A percentile compares a stretch with the other conserved stretches of the same genome.
These are phyloP conservation scores for Aspergillus neotritici DNA, from an alignment of 2,329 filamentous ascomycete genomes.

Conservation along the genomic window DNA sequence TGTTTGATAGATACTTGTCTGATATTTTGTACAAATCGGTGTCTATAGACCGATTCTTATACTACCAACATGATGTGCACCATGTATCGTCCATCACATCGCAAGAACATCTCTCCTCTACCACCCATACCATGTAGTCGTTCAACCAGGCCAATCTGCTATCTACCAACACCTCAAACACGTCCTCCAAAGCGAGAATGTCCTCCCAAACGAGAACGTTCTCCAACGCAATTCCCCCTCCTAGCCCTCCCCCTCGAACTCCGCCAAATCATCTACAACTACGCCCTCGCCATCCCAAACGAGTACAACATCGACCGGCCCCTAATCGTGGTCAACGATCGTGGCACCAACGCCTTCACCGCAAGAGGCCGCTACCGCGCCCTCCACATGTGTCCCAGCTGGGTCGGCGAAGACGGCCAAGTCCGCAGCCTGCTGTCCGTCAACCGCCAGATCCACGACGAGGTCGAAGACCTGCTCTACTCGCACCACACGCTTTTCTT, in stretches of 20 bases:
- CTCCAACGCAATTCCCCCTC: slow-evolving; percentile 13
- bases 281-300: slow-evolving; percentile 26
- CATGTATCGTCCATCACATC: too few species aligned
- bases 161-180: too few species aligned
- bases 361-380: slow-evolving; percentile 26
- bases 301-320: slow-evolving; percentile 26
- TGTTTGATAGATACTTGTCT: too few species aligned
- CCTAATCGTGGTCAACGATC: slow-evolving; percentile 31
- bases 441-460: slow-evolving; percentile 32
- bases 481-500: slow-evolving; percentile 33
- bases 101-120: too few species aligned
- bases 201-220: too few species aligned
- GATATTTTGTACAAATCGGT: too few species aligned
- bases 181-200: too few species aligned
- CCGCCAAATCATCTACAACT: slow-evolving; percentile 32
- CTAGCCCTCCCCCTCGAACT: slow-evolving; percentile 27
- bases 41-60: too few species aligned
- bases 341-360: slow-evolving; percentile 27
- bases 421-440: slow-evolving; percentile 26
- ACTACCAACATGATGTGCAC: too few species aligned
- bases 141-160: too few species aligned
- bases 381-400: slow-evolving; percentile 30
- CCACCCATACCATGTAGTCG: too few species aligned
- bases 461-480: slow-evolving; percentile 32
- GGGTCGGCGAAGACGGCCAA: slow-evolving; percentile 28